These are phyloP conservation scores for Stephanodiscus minutulus DNA, from an alignment of 108 stramenopile genomes.

Conservation along the genomic window DNA sequence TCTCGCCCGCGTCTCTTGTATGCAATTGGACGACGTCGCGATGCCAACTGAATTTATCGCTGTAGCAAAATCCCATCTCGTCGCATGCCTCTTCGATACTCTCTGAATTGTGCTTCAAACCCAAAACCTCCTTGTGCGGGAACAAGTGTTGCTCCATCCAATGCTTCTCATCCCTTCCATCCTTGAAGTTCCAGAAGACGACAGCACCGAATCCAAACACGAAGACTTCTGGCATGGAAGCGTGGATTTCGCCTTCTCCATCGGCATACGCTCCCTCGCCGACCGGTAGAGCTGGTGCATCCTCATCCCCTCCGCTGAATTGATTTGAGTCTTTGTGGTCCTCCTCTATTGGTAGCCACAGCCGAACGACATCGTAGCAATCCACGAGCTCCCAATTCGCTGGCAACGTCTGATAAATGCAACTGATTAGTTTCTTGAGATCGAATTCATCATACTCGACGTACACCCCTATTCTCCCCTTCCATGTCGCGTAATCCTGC, in stretches of 20 bases:
- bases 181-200: slow-evolving; percentile 55
- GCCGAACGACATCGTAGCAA: slow-evolving; percentile 50
- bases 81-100: slow-evolving; percentile 48
- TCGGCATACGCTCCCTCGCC: slow-evolving; percentile 41
- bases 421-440: slow-evolving; percentile 16
- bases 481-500: slow-evolving; percentile 17
- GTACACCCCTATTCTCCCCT: slow-evolving; percentile 50
- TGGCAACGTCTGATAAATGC: too few relatives aligned
- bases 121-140: slow-evolving; percentile 36
- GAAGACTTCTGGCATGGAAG: slow-evolving; percentile 53
- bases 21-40: slow-evolving; percentile 50
- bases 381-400: slow-evolving; percentile 46
- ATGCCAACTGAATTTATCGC: slow-evolving; percentile 38
- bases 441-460: slow-evolving; percentile 50
- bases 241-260: slow-evolving; percentile 39
- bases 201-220: slow-evolving; percentile 54
- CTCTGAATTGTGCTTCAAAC: slow-evolving; percentile 37
- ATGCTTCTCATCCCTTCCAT: slow-evolving; percentile 27
- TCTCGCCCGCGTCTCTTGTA: slow-evolving; percentile 55
- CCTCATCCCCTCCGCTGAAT: too few relatives aligned
- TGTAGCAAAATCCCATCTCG: slow-evolving; percentile 55
- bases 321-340: slow-evolving; percentile 24
- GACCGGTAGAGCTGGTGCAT: too few relatives aligned
- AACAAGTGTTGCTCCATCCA: slow-evolving; percentile 51
- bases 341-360: slow-evolving; percentile 42